Evolutionary conservation across 495 filamentous ascomycete species (phyloP).

Genomic region (Aspergillus nidulans): DNA sequence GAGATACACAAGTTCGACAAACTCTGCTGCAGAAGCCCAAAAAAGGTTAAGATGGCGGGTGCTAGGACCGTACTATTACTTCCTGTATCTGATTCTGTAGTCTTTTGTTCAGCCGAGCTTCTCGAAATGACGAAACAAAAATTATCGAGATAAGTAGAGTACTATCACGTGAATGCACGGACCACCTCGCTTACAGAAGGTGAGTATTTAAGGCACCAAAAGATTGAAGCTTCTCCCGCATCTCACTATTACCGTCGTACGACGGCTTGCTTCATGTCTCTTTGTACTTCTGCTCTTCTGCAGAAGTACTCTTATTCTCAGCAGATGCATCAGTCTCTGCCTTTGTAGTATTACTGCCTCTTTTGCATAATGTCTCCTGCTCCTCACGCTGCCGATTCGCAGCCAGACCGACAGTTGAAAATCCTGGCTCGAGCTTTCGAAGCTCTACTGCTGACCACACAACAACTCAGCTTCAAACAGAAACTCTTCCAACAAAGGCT

Average conservation of each 20-base stretch:
- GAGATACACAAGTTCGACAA: no score
- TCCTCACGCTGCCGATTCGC: slow-evolving; percentile 26
- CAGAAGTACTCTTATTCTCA: slow-evolving; percentile 20
- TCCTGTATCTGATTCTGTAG: no score
- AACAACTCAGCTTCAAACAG: slow-evolving; percentile 41
- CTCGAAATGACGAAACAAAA: no score
- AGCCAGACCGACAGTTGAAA: slow-evolving; percentile 39
- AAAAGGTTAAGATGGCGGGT: no score
- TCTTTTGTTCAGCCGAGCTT: no score
- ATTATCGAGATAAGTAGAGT: background rate
- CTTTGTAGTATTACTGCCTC: slow-evolving; percentile 23
- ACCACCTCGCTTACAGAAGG: slow-evolving; percentile 37
- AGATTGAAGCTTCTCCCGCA: slow-evolving; percentile 2
- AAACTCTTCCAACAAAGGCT: slow-evolving; percentile 39
- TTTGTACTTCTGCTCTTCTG: slow-evolving; percentile 25
- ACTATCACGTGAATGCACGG: slow-evolving; percentile 35
- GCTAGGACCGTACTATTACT: no score
- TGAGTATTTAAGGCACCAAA: slow-evolving; percentile 14
- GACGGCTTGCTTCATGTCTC: slow-evolving; percentile 14
- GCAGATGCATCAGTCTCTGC: slow-evolving; percentile 22
- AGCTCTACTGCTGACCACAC: slow-evolving; percentile 47
- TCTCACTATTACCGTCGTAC: slow-evolving; percentile 12
- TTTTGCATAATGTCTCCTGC: slow-evolving; percentile 35
- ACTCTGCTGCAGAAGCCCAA: no score
- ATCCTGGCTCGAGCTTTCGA: slow-evolving; percentile 44